Evolutionary conservation across 345 rosid species (phyloP), one percentile per base, ranked within the genome.

Genomic region (Turnera subulata): DNA sequence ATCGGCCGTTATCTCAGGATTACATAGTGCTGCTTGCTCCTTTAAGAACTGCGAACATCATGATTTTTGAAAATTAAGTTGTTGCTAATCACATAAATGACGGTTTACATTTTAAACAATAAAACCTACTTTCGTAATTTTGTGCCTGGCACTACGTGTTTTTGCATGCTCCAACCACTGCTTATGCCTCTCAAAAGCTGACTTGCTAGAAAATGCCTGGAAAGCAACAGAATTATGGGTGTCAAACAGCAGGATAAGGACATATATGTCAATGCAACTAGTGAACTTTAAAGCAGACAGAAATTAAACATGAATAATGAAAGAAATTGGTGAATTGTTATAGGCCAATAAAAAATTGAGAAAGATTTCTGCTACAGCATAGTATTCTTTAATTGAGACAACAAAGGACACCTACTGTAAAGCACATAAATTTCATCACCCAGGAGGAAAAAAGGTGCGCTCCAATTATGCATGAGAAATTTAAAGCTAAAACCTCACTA

Each of bases 81-180:
- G 26, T 14, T 4, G 40, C 12, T 5, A 55, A n/a, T 33, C 8
- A 59, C 40, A 62, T 24, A 37, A 13, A 19, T 17, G 35, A 46
- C 20, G 16, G 2, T 19, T 2, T 33, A n/a, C 38, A 47, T 6
- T 25, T 17, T 19, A 16, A 25, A 4, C 17, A 50, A 60, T 12
- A 39, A 52, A 45, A 62, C 82, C 53, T 80, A 88, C 98, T 63
- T 84, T 91, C 95, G 85, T 82, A 39, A 91, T 91, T 78, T 91
- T 88, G 79, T 91, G 95, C 55, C 96, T 84, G 71, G 98, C 98
- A 74, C 95, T 81, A 43, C 81, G 88, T 63, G 98, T 91, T 80
- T 80, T 92, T 63, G 98, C 96, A 79, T 84, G 93, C 63, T 76
- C 85, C 79, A 92, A 71, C 96, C 92, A 92, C 61, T 82, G 87